Conservation (phyloP, 1,139 yeast genomes). For the Hansenula sp. region DNA sequence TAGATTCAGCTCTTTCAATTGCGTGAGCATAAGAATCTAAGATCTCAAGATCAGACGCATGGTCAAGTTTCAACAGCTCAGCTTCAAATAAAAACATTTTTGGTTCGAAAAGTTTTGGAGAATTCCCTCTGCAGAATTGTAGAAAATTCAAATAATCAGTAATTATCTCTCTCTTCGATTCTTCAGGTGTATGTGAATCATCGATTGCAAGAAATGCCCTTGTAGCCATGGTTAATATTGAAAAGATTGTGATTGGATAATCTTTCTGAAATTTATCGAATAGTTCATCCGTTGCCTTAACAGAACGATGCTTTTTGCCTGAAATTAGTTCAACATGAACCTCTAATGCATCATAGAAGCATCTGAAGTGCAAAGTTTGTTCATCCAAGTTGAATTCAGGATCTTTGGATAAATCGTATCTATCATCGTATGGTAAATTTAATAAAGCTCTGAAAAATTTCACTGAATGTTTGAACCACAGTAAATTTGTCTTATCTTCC, state of each 20-base stretch:
- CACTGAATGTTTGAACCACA: conserved; percentile 26
- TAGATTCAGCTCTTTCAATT: conserved; percentile 33
- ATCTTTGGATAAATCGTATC: conserved; percentile 10
- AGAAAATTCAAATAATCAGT: conserved; percentile 1
- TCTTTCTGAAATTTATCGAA: conserved; percentile 1
- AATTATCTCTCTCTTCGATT: conserved; percentile 4
- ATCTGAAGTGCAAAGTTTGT: conserved; percentile 9
- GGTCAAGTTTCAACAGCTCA: conserved; percentile 12
- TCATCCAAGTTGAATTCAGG: not conserved
- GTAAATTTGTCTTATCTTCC: conserved; percentile 18
- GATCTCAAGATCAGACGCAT: conserved; percentile 31
- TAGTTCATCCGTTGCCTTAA: not conserved
- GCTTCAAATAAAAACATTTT: conserved; percentile 7
- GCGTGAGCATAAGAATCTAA: conserved; percentile 47
- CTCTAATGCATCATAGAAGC: conserved; percentile 8
- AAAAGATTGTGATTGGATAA: conserved; percentile 6
- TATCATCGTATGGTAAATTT: conserved; percentile 16
- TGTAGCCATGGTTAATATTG: conserved; percentile 2
- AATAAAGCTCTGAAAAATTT: conserved; percentile 9
- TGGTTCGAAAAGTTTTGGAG: conserved; percentile 12
- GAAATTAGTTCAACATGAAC: not conserved
- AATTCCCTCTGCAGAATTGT: conserved; percentile 7
- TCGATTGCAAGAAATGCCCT: conserved; percentile 5
- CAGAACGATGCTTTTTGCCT: not conserved
- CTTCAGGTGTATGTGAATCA: conserved; percentile 4